Evolutionary conservation across 306 rosid species (phyloP).

Genomic region (Lupinus albus): DNA sequence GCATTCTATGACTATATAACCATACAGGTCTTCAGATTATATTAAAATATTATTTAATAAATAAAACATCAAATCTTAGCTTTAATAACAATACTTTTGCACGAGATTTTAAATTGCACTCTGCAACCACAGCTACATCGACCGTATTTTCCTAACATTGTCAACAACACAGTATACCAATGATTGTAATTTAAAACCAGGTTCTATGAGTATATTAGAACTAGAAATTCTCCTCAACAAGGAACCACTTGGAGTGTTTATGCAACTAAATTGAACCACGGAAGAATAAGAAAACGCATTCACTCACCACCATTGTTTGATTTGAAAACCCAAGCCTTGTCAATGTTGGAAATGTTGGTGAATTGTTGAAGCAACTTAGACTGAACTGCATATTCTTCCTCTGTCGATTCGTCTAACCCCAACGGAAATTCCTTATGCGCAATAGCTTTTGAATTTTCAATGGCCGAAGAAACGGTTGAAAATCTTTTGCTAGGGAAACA

Average conservation of each 20-base stretch:
- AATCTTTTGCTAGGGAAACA: too few relatives aligned
- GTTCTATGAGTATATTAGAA: too few relatives aligned
- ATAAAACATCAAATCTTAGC: background rate
- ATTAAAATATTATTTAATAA: too few relatives aligned
- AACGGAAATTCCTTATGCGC: conserved; percentile 49
- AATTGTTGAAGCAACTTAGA: conserved; percentile 75
- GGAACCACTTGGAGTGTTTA: too few relatives aligned
- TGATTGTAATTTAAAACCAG: background rate
- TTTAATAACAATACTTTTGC: too few relatives aligned
- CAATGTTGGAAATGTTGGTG: conserved; percentile 60
- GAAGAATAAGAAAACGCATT: too few relatives aligned
- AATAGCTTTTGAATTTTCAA: conserved; percentile 55
- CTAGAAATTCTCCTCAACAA: too few relatives aligned
- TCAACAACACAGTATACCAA: too few relatives aligned
- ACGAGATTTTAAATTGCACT: background rate
- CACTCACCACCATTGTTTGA: conserved; percentile 35
- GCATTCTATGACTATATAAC: too few relatives aligned
- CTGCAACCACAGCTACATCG: background rate
- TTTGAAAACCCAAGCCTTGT: conserved; percentile 81
- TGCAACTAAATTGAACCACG: too few relatives aligned
- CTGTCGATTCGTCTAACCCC: conserved; percentile 60
- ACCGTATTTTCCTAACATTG: background rate
- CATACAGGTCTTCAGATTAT: too few relatives aligned
- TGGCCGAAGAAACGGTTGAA: conserved; percentile 48
- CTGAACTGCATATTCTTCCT: conserved; percentile 68